These are phyloP conservation scores for Calocera viscosa DNA, from an alignment of 768 basidiomycete species.

Conservation along the genomic window DNA sequence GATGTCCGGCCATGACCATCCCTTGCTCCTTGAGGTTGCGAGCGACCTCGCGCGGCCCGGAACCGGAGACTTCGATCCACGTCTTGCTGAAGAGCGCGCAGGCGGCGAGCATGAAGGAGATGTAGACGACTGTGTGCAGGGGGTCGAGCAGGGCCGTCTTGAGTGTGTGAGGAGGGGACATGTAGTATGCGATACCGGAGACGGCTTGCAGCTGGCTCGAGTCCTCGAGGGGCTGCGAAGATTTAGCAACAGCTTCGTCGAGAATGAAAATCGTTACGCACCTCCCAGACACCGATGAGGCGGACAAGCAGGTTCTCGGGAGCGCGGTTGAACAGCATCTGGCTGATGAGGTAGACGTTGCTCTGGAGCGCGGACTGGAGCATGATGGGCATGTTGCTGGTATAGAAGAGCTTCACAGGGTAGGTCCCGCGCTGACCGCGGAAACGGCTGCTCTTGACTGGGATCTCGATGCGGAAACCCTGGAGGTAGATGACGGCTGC, in stretches of 20 bases:
- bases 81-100: slow-evolving; percentile 98
- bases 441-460: slow-evolving; percentile 92
- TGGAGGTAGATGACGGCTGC: slow-evolving; percentile 95
- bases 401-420: slow-evolving; percentile 98
- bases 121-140: slow-evolving; percentile 81
- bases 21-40: slow-evolving; percentile 98
- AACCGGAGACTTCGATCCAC: slow-evolving; percentile 98
- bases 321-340: slow-evolving; percentile 89
- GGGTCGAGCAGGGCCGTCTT: slow-evolving; percentile 81
- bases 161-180: slow-evolving; percentile 93
- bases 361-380: slow-evolving; percentile 83
- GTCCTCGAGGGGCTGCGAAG: slow-evolving; percentile 75
- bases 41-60: slow-evolving; percentile 88
- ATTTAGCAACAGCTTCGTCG: slow-evolving; percentile 11
- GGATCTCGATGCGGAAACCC: slow-evolving; percentile 97
- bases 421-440: slow-evolving; percentile 91
- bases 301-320: slow-evolving; percentile 81
- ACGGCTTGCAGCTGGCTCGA: slow-evolving; percentile 81
- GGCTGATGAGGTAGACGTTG: slow-evolving; percentile 90
- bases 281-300: slow-evolving; percentile 97
- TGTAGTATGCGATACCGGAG: slow-evolving; percentile 92
- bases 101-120: slow-evolving; percentile 82
- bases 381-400: slow-evolving; percentile 99
- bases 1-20: slow-evolving; percentile 74
- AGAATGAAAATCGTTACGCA: slow-evolving; percentile 29